phyloP scores from a whole-genome alignment of 306 rosid species.

The Sphenostylis stenocarpa region DNA sequence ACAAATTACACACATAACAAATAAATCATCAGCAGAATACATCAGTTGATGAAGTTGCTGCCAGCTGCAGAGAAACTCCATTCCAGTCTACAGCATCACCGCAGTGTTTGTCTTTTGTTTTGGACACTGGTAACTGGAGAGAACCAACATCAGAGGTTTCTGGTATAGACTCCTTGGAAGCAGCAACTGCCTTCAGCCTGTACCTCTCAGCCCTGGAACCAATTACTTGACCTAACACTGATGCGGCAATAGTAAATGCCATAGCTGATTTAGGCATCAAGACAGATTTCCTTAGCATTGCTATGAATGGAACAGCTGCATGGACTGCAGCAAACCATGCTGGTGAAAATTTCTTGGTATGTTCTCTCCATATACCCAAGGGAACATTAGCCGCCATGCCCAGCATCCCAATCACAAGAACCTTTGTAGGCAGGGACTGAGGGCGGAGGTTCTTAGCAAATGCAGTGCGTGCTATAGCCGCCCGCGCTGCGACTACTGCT shows the following conservation, averaged over 20 bases:
- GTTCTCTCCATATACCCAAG: conserved; percentile 95
- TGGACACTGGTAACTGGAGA: conserved; percentile 43
- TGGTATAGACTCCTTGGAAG: conserved; percentile 40
- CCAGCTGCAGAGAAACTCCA: conserved; percentile 59
- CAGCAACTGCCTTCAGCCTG: conserved; percentile 61
- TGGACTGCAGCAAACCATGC: conserved; percentile 96
- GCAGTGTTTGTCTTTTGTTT: conserved; percentile 54
- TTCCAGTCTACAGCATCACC: conserved; percentile 61
- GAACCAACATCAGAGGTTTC: conserved; percentile 43
- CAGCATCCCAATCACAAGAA: conserved; percentile 80
- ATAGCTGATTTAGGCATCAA: conserved; percentile 95
- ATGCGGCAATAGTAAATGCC: conserved; percentile 98
- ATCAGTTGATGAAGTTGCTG: conserved; percentile 61
- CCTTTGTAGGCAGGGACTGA: conserved; percentile 85
- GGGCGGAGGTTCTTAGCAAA: conserved; percentile 95
- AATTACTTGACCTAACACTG: conserved; percentile 85
- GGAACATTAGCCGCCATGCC: conserved; percentile 99
- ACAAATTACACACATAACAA: conserved; percentile 40
- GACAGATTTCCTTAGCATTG: conserved; percentile 84
- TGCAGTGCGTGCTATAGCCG: conserved; percentile 87
- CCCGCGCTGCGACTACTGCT: conserved; percentile 83
- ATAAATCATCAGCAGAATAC: conserved; percentile 54
- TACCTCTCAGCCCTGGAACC: conserved; percentile 92
- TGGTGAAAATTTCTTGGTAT: conserved; percentile 89
- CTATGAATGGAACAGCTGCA: conserved; percentile 99